Percentiles rank a stretch among this genome's conserved stretches.
Evolutionary conservation across 768 basidiomycete species (phyloP).

Genomic region (Mycena kentingensis): DNA sequence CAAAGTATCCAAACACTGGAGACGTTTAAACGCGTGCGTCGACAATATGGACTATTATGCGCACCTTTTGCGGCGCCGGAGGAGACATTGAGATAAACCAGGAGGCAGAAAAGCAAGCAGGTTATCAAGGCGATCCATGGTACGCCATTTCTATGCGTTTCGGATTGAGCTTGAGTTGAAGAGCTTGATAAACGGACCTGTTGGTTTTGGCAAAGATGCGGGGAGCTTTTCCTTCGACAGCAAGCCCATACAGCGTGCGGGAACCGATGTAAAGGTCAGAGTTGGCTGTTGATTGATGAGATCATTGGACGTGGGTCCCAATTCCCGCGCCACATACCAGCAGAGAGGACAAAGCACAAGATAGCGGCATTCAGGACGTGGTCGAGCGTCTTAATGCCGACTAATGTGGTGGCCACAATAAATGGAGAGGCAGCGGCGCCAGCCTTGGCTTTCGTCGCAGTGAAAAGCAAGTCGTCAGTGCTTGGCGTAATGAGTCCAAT

Average conservation of each 20-base stretch:
- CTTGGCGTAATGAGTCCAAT: slow-evolving; percentile 73
- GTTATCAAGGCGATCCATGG: slow-evolving; percentile 54
- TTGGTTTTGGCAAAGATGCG: slow-evolving; percentile 47
- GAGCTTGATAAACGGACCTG: no score
- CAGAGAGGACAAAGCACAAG: slow-evolving; percentile 64
- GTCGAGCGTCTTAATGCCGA: slow-evolving; percentile 58
- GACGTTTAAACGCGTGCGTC: slow-evolving; percentile 32
- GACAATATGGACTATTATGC: slow-evolving; percentile 26
- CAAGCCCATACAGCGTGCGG: slow-evolving; percentile 50
- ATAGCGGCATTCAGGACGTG: slow-evolving; percentile 69
- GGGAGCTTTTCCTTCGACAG: slow-evolving; percentile 52
- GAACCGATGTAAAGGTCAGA: slow-evolving; percentile 61
- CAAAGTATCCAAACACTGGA: slow-evolving; percentile 53
- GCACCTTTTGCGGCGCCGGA: slow-evolving; percentile 53
- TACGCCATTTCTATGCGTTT: slow-evolving; percentile 48
- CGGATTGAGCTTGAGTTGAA: no score
- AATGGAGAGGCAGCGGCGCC: slow-evolving; percentile 68
- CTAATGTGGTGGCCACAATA: slow-evolving; percentile 52
- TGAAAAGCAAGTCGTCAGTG: slow-evolving; percentile 49
- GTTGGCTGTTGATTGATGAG: no score
- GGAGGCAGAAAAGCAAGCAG: slow-evolving; percentile 55
- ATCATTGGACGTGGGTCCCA: no score
- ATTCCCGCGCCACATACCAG: no score
- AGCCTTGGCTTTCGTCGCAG: slow-evolving; percentile 46
- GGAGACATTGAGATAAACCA: slow-evolving; percentile 61